Percentiles rank a stretch among this genome's conserved stretches.
These are phyloP conservation scores for Taiozyma sp. DNA, from an alignment of 1,139 yeast genomes.

Conservation along the genomic window DNA sequence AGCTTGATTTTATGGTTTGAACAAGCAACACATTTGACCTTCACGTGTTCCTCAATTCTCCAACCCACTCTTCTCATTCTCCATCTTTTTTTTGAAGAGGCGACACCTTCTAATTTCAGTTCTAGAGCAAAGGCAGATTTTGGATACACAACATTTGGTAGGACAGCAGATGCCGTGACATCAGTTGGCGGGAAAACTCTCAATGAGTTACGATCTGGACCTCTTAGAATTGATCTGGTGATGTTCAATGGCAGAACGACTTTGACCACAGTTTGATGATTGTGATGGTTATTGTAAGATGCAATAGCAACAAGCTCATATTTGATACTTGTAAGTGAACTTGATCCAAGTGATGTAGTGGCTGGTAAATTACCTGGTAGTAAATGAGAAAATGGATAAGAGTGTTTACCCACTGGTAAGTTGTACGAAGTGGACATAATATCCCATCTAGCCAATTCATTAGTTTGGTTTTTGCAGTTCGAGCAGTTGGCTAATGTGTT, in stretches of 20 bases:
- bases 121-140: conserved; percentile 82
- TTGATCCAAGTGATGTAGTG: conserved; percentile 57
- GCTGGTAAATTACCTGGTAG: conserved; percentile 92
- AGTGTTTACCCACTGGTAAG: conserved; percentile 66
- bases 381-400: conserved; percentile 91
- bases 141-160: conserved; percentile 89
- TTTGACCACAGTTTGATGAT: conserved; percentile 18
- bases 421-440: conserved; percentile 55
- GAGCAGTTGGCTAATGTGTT: conserved; percentile 46
- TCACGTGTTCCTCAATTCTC: conserved; percentile 83
- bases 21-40: conserved; percentile 58
- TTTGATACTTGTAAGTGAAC: conserved; percentile 51
- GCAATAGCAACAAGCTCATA: conserved; percentile 74
- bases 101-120: conserved; percentile 74
- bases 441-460: conserved; percentile 85
- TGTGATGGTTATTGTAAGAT: conserved; percentile 32
- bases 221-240: conserved; percentile 72
- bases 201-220: conserved; percentile 81
- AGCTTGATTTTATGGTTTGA: conserved; percentile 47
- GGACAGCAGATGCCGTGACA: conserved; percentile 76
- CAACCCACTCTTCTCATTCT: conserved; percentile 85
- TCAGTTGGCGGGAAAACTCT: conserved; percentile 96
- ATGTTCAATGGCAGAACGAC: conserved; percentile 63
- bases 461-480: conserved; percentile 49
- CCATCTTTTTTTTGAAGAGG: conserved; percentile 70